Base-by-base conservation (phyloP, 2,329 filamentous ascomycete species). In the Ascochyta rabiei region DNA sequence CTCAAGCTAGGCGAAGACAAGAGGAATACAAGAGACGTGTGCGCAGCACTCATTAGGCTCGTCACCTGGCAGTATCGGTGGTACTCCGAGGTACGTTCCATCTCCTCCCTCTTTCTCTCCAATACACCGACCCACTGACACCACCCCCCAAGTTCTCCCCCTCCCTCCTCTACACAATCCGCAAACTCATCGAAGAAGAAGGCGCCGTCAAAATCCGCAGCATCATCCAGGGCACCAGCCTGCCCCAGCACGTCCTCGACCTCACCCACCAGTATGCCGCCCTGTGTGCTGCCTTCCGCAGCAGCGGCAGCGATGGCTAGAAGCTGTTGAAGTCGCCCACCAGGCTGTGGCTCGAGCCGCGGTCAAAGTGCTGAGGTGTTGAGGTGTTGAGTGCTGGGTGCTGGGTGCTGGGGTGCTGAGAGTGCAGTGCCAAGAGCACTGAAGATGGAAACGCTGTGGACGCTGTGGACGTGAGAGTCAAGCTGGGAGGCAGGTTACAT, bases 11-110 rank as follows among this genome's bases (percentile, higher is more conserved):
- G 92, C 64, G 89, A 96, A 76, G 85, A 85, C 71, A 83, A 84
- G 54, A 90, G 89, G 68, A 91, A 90, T 76, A 92, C 90, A 3
- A 82, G 91, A 57, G 89, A 92, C 57, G 91, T 88, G 53, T 84
- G 98, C 6, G 89, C 87, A 24, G 88, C 90, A n/a, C 82, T 97
- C 54, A 97, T 99, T 62, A 83, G 92, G 47, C 81, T 99, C 37
- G 91, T 98, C 30, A 95, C 93, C 12, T 99, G 95, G 95, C 95
- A 99, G 78, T 99, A 97, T 78, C 84, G 95, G 64, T 99, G 95
- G 95, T 99, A 99, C 79, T 97, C 93, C 52, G 95, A 99, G 84
- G 86, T 88, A 64, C 19, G 63, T 59, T 15, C 1, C 33, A 23
- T 28, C 21, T 21, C 40, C n/a, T 31, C 24, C 16, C 16, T 5